Conservation (phyloP, 345 rosid genomes). For the Eucalyptus cloeziana region DNA sequence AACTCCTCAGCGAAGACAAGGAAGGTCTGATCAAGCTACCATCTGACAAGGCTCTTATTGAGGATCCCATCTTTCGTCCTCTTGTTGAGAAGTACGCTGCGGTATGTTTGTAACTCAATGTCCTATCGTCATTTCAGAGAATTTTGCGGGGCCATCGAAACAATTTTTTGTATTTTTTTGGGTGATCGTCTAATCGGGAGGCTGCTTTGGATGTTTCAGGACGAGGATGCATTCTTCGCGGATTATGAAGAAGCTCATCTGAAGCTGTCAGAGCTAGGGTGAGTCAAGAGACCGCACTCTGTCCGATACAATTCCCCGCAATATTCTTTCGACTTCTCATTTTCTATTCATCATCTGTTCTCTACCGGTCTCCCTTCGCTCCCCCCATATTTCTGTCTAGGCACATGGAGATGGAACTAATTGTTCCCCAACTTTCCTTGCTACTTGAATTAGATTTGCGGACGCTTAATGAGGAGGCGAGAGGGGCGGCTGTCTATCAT, state of each 20-base stretch:
- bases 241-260: conserved; percentile 66
- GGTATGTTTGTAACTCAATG: conserved; percentile 13
- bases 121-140: background rate
- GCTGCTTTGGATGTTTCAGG: conserved; percentile 13
- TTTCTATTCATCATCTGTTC: background rate
- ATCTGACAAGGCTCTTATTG: conserved; percentile 61
- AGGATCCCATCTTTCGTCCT: conserved; percentile 65
- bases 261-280: conserved; percentile 84
- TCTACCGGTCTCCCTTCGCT: background rate
- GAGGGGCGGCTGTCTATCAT: background rate
- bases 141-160: background rate
- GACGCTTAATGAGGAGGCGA: conserved; percentile 9
- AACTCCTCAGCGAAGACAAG: conserved; percentile 68
- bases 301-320: background rate
- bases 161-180: background rate
- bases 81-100: conserved; percentile 70
- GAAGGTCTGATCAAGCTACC: conserved; percentile 76
- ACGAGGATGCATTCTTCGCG: conserved; percentile 67
- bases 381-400: background rate
- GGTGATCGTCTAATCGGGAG: background rate
- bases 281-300: background rate
- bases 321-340: background rate
- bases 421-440: background rate
- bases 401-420: background rate
- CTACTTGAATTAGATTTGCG: conserved; percentile 5